Evolutionary conservation across 2,329 filamentous ascomycete species (phyloP), one percentile per base, ranked within the genome.

Genomic region (Aspergillus persii): DNA sequence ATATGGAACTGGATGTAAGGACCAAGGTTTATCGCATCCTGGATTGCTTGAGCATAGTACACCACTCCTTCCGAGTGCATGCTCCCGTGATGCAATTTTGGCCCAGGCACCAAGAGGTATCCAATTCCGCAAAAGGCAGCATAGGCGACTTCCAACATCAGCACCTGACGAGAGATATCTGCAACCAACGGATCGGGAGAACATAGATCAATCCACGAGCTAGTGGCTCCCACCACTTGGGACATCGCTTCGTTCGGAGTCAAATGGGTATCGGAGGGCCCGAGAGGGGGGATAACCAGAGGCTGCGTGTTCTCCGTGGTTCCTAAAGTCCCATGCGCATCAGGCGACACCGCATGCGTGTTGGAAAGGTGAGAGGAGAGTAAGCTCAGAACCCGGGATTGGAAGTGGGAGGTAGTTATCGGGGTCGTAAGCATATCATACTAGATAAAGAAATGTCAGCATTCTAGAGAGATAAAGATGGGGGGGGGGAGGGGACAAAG

Each of bases 41-140:
- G 86, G 31, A 99, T 84, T 1, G 91, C 90, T 56, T 93, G 88
- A 36, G 91, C 90, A 80, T 92, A 99, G 69, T 92, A 91, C 0
- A 88, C 77, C 69, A 81, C 84, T 15, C 83, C 81, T 56, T 80
- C 76, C 2, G 76, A 75, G 61, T 77, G 70, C 52, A 74, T 65
- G 47, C 81, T 82, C 58, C 83, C 82, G 58, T 85, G 81, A 64
- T 89, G 85, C 12, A 86, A 78, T 63, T 84, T 84, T 3, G 95
- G 95, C 0, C 92, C 92, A 1, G 89, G 87, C 31, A 99, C 81
- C 53, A 98, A 80, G 59, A 98, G 83, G 75, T 90, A 96, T 57
- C 88, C 87, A 51, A 95, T 84, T 39, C 96, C 96, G 70, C 92
- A 97, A 77, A 98, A 99, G 63, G 92, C 93, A 63, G 96, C 95